A percentile compares a stretch with the other conserved stretches of the same genome.
Conservation (phyloP, 495 filamentous ascomycete species). For the Penicillium tannophilum region DNA sequence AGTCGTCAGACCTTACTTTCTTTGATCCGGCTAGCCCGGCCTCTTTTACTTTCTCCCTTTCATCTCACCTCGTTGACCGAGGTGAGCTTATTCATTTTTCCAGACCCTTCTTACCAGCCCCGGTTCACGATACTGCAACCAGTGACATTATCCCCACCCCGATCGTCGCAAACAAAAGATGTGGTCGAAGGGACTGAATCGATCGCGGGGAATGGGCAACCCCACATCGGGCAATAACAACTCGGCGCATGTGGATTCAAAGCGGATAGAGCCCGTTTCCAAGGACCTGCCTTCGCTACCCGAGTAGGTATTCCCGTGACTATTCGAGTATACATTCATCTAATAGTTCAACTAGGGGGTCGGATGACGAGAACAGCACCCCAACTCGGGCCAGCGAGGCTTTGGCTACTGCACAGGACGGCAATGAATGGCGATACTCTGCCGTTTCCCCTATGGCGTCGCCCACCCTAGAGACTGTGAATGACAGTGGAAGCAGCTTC, state of each 20-base stretch:
- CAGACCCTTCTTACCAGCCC: conserved; percentile 7
- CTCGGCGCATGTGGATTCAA: conserved; percentile 29
- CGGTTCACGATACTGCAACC: conserved; percentile 1
- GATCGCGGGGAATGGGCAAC: conserved; percentile 47
- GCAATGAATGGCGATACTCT: conserved; percentile 19
- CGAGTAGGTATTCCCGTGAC: conserved; percentile 35
- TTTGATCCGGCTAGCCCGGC: conserved; percentile 6
- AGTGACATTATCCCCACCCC: not conserved
- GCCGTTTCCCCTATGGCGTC: conserved; percentile 53
- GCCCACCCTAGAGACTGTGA: conserved; percentile 16
- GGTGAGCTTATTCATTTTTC: not conserved
- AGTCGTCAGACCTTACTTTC: conserved; percentile 3
- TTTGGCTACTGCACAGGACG: not conserved
- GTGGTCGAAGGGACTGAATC: conserved; percentile 48
- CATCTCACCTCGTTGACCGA: conserved; percentile 4
- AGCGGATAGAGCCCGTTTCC: conserved; percentile 9
- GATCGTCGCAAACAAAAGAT: conserved; percentile 29
- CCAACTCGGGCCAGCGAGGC: not conserved
- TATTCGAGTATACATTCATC: not conserved
- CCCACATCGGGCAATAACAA: conserved; percentile 48
- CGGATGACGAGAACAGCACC: conserved; percentile 3
- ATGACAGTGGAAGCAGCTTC: conserved; percentile 36
- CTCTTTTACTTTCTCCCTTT: conserved; percentile 1
- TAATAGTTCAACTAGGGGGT: conserved; percentile 6
- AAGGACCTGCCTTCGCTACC: conserved; percentile 46